These are phyloP conservation scores for Fusarium nurragi DNA, from an alignment of 2,329 filamentous ascomycete species.

Conservation along the genomic window DNA sequence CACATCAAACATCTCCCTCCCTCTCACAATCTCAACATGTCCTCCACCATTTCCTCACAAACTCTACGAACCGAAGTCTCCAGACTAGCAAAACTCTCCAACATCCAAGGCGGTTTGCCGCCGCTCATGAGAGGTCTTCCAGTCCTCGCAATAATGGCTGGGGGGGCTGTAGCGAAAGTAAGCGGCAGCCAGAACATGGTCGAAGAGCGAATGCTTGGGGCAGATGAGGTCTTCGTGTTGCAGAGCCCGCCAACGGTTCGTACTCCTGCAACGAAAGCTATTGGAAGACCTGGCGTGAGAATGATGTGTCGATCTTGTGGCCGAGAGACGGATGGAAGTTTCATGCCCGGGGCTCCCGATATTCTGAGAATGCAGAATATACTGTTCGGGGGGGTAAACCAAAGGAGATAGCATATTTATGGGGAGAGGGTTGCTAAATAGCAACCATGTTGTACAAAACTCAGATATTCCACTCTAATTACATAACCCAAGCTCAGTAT, in stretches of 20 bases:
- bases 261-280: rapidly evolving
- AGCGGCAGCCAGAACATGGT: constrained; percentile 21
- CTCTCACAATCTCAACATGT: background rate
- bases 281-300: constrained; percentile 1
- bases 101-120: constrained; percentile 32
- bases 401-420: background rate
- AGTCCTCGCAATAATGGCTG: constrained; percentile 28
- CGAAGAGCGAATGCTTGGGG: constrained; percentile 30
- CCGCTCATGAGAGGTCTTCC: constrained; percentile 33
- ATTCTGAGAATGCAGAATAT: rapidly evolving
- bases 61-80: constrained; percentile 26
- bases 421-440: background rate
- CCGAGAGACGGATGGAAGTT: background rate
- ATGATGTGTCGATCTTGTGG: constrained; percentile 17
- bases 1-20: too few relatives aligned
- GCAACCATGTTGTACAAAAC: background rate
- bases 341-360: rapidly evolving
- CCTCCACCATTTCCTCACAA: constrained; percentile 4
- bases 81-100: constrained; percentile 32
- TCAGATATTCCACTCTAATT: background rate
- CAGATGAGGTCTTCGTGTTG: constrained; percentile 16
- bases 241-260: background rate
- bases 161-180: constrained; percentile 25
- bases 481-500: background rate
- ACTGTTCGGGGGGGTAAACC: background rate